These are phyloP conservation scores for Penicillium sp. DNA, from an alignment of 2,329 filamentous ascomycete species.

Conservation along the genomic window DNA sequence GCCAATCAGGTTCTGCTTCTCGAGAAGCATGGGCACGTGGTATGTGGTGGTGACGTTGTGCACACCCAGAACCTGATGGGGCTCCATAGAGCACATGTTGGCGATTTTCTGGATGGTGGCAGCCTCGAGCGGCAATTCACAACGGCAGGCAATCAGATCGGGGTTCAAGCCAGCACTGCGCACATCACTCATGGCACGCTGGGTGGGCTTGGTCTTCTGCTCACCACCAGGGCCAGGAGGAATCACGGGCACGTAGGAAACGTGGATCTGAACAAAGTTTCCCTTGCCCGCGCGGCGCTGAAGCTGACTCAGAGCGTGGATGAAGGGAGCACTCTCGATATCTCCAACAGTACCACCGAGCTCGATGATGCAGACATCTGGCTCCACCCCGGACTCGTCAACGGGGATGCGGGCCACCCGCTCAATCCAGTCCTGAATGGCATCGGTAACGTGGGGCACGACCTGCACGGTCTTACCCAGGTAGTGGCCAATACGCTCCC, in stretches of 20 bases:
- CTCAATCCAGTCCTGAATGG: slow-evolving; percentile 90
- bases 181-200: slow-evolving; percentile 81
- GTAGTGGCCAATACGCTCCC: slow-evolving; percentile 72
- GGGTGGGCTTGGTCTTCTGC: slow-evolving; percentile 97
- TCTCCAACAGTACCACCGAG: slow-evolving; percentile 58
- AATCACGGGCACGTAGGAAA: slow-evolving; percentile 73
- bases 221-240: slow-evolving; percentile 51
- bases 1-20: slow-evolving; percentile 72
- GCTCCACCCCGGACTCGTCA: slow-evolving; percentile 77
- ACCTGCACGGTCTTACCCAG: slow-evolving; percentile 87
- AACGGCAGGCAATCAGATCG: slow-evolving; percentile 89
- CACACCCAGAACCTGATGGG: slow-evolving; percentile 81
- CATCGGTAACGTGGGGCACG: slow-evolving; percentile 88
- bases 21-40: slow-evolving; percentile 88
- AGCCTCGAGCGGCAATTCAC: slow-evolving; percentile 71
- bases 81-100: slow-evolving; percentile 81
- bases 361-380: slow-evolving; percentile 89
- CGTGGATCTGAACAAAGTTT: slow-evolving; percentile 87
- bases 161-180: slow-evolving; percentile 76
- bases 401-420: slow-evolving; percentile 81
- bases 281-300: slow-evolving; percentile 68
- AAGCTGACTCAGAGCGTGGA: slow-evolving; percentile 82
- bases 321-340: slow-evolving; percentile 83
- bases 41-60: slow-evolving; percentile 88
- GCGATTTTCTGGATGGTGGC: slow-evolving; percentile 84